These are phyloP conservation scores for Aspergillus panamensis DNA, from an alignment of 495 filamentous ascomycete species.

Conservation along the genomic window DNA sequence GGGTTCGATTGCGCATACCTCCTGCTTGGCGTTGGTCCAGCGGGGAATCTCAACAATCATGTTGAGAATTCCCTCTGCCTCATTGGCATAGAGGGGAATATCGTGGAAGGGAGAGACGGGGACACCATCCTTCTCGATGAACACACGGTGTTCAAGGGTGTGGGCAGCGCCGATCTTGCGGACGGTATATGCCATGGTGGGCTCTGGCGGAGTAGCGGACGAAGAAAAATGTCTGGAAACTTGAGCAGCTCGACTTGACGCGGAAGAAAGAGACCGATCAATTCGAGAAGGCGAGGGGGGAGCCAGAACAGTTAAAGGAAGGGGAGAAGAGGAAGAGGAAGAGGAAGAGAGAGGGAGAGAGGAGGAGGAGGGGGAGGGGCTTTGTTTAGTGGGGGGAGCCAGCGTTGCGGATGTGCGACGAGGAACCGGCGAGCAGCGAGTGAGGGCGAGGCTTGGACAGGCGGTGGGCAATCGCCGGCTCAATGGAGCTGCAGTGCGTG, in stretches of 20 bases:
- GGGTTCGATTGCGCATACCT: slow-evolving; percentile 55
- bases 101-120: slow-evolving; percentile 97
- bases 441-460: slow-evolving; percentile 29
- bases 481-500: slow-evolving; percentile 29
- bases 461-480: slow-evolving; percentile 42
- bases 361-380: slow-evolving; percentile 40
- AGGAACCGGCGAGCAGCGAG: slow-evolving; percentile 26
- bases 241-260: slow-evolving; percentile 26
- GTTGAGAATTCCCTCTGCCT: slow-evolving; percentile 90
- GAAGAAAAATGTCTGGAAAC: slow-evolving; percentile 29
- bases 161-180: slow-evolving; percentile 86
- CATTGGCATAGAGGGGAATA: slow-evolving; percentile 93
- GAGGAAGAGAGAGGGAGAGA: slow-evolving; percentile 27
- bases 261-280: slow-evolving; percentile 24
- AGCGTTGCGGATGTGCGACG: slow-evolving; percentile 40
- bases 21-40: slow-evolving; percentile 99
- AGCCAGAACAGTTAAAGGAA: slow-evolving; percentile 3
- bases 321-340: slow-evolving; percentile 23
- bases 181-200: slow-evolving; percentile 56
- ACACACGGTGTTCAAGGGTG: slow-evolving; percentile 96
- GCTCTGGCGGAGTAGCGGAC: slow-evolving; percentile 21
- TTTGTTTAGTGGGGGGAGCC: slow-evolving; percentile 44
- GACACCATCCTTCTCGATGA: slow-evolving; percentile 94
- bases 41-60: slow-evolving; percentile 99
- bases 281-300: slow-evolving; percentile 14